phyloP scores from a whole-genome alignment of 2,329 filamentous ascomycete species.

The Arthrobotrys musiformis region DNA sequence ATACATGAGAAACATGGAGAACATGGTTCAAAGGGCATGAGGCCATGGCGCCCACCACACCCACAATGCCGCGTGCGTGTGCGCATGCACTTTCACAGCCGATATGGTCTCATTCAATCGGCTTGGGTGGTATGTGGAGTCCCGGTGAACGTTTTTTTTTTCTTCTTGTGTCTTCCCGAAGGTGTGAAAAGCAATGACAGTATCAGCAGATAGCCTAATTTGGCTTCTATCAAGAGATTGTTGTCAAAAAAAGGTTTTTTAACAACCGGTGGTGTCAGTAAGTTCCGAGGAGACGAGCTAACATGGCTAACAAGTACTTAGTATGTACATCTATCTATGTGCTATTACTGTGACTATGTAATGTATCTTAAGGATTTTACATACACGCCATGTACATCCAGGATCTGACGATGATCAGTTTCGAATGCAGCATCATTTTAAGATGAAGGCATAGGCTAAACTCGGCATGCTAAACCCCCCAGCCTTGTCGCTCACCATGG shows the following conservation, averaged over 20 bases:
- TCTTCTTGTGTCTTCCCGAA: neutral
- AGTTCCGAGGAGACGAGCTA: neutral
- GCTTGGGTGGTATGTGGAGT: constrained; percentile 40
- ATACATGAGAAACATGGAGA: constrained; percentile 49
- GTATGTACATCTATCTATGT: neutral
- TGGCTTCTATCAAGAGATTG: constrained; percentile 45
- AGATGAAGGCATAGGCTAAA: constrained; percentile 51
- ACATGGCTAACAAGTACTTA: neutral
- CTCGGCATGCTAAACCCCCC: constrained; percentile 27
- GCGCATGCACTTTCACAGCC: constrained; percentile 38
- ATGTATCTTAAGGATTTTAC: neutral
- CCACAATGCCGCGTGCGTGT: constrained; percentile 48
- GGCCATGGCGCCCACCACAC: constrained; percentile 51
- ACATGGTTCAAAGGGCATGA: constrained; percentile 38
- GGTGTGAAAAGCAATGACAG: constrained; percentile 35
- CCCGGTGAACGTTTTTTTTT: constrained; percentile 23
- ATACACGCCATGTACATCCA: constrained; percentile 17
- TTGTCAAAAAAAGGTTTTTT: constrained; percentile 12
- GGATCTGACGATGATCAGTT: constrained; percentile 46
- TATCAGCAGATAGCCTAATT: constrained; percentile 32
- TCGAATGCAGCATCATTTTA: constrained; percentile 44
- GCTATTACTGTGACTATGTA: neutral
- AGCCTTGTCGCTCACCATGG: neutral
- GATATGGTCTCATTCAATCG: constrained; percentile 41
- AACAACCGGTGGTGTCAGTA: neutral